Evolutionary conservation across 306 rosid genomes (phyloP), one percentile per base, ranked within the genome.

Genomic region (Cicer judaicum): DNA sequence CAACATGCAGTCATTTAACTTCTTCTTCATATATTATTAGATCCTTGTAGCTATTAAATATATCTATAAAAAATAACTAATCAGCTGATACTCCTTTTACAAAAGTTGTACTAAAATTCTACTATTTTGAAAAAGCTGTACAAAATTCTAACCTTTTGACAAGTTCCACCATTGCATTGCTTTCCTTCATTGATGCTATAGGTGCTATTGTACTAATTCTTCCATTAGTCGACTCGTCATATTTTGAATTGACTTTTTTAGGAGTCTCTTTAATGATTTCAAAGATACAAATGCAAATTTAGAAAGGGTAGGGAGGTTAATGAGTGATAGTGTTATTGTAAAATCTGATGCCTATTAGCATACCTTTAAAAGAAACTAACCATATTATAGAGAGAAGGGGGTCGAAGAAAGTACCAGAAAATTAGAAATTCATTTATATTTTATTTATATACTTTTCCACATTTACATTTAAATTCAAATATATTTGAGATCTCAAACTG

Each of bases 401-500:
- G 36, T 29, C 5, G n/a, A 9, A 12, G 11, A 44, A 29, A 29
- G 36, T 29, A 29, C 36, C 5, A 2, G 10, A 60, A 60, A 34
- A 29, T 60, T 12, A 36, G 44, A 60, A 5, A 34, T 60, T 34
- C 18, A 24, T 38, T 36, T 29, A 60, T 13, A 11, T 29, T 60
- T 24, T 24, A 6, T 10, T 59, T 59, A 44, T 34, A 3, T 34
- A 3, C 38, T 61, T 57, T 36, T 36, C 38, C 38, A 5, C 38
- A 53, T 66, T 38, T 36, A 19, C 46, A 43, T 66, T 38, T 44
- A 2, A 36, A 34, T 12, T 9, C 7, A 42, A 60, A 19, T 34
- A 29, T 68, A 68, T 49, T 61, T 76, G 70, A 64, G 16, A 14
- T 64, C 29, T 59, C 10, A 48, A 50, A 21, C 46, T 9, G 57